A percentile compares a stretch with the other conserved stretches of the same genome.
phyloP scores from a whole-genome alignment of 176 grass and related monocot genomes.

The Poa annua region DNA sequence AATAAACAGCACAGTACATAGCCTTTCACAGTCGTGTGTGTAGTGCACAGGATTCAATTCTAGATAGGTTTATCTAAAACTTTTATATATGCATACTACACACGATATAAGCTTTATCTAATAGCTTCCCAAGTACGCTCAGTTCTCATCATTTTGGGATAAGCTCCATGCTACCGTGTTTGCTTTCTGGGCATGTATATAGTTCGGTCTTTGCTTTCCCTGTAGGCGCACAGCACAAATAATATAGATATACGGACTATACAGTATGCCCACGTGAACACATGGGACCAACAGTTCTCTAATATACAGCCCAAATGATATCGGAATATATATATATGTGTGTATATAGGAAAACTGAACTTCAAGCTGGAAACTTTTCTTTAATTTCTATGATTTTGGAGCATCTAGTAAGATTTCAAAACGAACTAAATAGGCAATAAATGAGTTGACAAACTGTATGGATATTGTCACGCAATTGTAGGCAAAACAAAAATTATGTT shows the following conservation, averaged over 20 bases:
- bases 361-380: neutral
- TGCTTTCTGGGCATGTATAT: neutral
- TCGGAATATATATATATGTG: neutral
- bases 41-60: neutral
- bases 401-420: neutral
- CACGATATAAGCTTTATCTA: conserved; percentile 18
- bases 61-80: conserved; percentile 15
- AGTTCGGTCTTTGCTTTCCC: conserved; percentile 2
- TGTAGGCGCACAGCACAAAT: conserved; percentile 10
- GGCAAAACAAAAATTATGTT: neutral
- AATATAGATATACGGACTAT: conserved; percentile 8
- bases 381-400: neutral
- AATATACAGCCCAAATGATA: neutral
- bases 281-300: neutral
- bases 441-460: neutral
- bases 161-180: neutral
- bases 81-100: conserved; percentile 4
- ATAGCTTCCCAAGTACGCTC: conserved; percentile 18
- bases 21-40: neutral
- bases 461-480: neutral
- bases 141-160: conserved; percentile 16
- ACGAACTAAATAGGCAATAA: neutral
- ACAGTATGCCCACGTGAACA: conserved; percentile 8
- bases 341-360: neutral
- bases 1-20: neutral